Base-by-base conservation (phyloP, 768 basidiomycete species). In the Hypholoma fasciculare region DNA sequence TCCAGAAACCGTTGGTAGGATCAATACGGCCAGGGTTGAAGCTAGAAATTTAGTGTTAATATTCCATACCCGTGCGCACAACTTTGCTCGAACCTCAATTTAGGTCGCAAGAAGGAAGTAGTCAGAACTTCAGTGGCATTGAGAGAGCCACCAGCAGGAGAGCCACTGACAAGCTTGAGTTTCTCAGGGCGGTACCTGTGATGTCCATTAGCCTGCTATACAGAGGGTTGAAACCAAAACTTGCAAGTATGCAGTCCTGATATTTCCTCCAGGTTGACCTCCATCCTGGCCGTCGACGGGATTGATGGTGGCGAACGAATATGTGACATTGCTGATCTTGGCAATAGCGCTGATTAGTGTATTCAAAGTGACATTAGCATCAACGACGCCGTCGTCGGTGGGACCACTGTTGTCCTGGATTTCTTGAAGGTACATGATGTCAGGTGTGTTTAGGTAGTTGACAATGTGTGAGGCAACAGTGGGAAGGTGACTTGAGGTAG, bases 1-100 rank as follows among this genome's bases (percentile, higher is more conserved):
- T 72, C 85, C 85, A 88, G 2, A 82, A 83, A 9, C 68, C 49
- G 63, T 82, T 83, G 20, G 70, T 75, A 4, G 86, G 86, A 43
- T 86, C 81, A 42, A 88, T 80, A 52, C 85, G 82, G 19, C 84
- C 85, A 38, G 85, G 86, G 61, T 88, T 86, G 61, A 80, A 76
- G 61, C 85, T 87, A 49, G n/a, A 19, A 46, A 2, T n/a, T 11
- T 7, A 19, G 54, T 49, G 54, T 58, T n/a, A 54, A 40, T n/a
- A 27, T 11, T 26, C 50, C 17, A 51, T 50, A 40, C 8, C 30
- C 17, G 13, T 37, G 7, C 7, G 38, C 19, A 52, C 58, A 0
- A 56, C 13, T n/a, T 52, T 43, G 13, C 59, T 57, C 69, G 36
- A 57, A 82, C 83, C 72, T 85, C 5, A 85, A 66, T 13, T 70